phyloP scores from a whole-genome alignment of 441 rosid genomes.

The Macaranga tanarius region DNA sequence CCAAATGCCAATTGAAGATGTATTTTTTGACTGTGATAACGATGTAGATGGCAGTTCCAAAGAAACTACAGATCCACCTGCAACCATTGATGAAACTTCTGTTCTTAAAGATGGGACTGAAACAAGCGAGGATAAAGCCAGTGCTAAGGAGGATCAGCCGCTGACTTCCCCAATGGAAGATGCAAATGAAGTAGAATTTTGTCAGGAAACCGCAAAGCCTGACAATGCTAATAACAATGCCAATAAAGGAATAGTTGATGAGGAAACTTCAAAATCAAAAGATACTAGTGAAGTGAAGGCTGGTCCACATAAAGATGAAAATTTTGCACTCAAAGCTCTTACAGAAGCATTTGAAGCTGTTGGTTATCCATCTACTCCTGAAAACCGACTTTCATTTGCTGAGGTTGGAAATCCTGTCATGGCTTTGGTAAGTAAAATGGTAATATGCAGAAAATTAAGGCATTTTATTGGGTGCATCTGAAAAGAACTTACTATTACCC shows the following conservation, averaged over 20 bases:
- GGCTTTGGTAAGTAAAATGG: constrained; percentile 76
- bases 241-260: constrained; percentile 38
- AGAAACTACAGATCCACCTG: constrained; percentile 44
- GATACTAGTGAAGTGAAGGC: constrained; percentile 38
- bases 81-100: constrained; percentile 39
- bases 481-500: not conserved
- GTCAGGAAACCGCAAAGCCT: constrained; percentile 39
- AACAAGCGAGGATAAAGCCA: constrained; percentile 45
- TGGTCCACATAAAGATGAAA: constrained; percentile 43
- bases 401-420: constrained; percentile 95
- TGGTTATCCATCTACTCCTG: constrained; percentile 65
- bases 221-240: constrained; percentile 38
- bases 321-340: constrained; percentile 69
- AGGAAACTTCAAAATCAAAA: constrained; percentile 41
- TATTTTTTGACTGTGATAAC: constrained; percentile 55
- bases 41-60: constrained; percentile 38
- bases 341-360: constrained; percentile 84
- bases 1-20: constrained; percentile 97
- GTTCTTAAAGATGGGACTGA: constrained; percentile 51
- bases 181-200: constrained; percentile 40
- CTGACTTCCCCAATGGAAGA: constrained; percentile 46
- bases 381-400: constrained; percentile 70
- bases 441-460: constrained; percentile 4
- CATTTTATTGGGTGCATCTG: constrained; percentile 2
- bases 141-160: constrained; percentile 45